phyloP scores from a whole-genome alignment of 2,329 filamentous ascomycete species.

The Botrytis hyacinthi region DNA sequence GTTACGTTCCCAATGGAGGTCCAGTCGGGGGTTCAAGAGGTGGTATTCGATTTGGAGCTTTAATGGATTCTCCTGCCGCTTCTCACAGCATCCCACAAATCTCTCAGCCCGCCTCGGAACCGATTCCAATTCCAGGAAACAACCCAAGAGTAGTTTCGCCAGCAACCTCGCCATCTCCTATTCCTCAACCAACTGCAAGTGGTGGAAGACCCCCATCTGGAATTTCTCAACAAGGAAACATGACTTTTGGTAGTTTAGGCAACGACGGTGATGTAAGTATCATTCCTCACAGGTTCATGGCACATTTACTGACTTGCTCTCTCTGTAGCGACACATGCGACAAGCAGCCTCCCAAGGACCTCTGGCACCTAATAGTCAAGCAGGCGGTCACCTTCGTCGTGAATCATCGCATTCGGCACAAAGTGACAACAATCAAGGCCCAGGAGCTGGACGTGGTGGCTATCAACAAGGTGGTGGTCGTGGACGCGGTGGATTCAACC shows the following conservation, averaged over 20 bases:
- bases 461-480: conserved; percentile 55
- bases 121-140: conserved; percentile 59
- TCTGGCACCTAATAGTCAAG: conserved; percentile 59
- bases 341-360: conserved; percentile 61
- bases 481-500: conserved; percentile 57
- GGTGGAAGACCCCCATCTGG: conserved; percentile 72
- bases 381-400: conserved; percentile 72
- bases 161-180: conserved; percentile 85
- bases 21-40: conserved; percentile 59
- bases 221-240: conserved; percentile 66
- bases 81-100: conserved; percentile 66
- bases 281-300: conserved; percentile 33
- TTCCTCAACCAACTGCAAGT: conserved; percentile 79
- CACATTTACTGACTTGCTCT: conserved; percentile 30
- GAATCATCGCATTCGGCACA: conserved; percentile 84
- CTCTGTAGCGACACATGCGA: conserved; percentile 63
- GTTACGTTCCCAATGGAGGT: conserved; percentile 75
- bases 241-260: conserved; percentile 79
- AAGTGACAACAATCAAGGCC: conserved; percentile 62
- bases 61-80: conserved; percentile 65
- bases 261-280: conserved; percentile 75
- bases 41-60: conserved; percentile 77
- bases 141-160: conserved; percentile 79
- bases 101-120: conserved; percentile 47
- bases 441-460: conserved; percentile 50